Evolutionary conservation across 768 basidiomycete genomes (phyloP).

Genomic region (Kockovaella imperatae): DNA sequence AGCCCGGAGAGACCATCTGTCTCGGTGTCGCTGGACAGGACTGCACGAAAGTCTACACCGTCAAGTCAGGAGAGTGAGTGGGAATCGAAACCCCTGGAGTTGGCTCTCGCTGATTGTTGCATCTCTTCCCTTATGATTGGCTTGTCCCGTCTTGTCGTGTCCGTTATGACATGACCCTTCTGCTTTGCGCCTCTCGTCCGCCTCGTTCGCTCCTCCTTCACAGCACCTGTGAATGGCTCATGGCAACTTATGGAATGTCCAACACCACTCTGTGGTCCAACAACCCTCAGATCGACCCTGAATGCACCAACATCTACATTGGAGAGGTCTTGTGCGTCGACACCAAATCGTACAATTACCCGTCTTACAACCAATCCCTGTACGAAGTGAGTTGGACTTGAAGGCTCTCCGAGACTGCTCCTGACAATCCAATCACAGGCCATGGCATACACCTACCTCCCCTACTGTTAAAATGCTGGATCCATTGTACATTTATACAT

Average conservation of each 20-base stretch:
- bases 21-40: conserved; percentile 58
- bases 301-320: conserved; percentile 58
- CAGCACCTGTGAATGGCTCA: conserved; percentile 54
- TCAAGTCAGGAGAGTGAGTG: conserved; percentile 52
- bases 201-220: background rate
- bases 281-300: conserved; percentile 64
- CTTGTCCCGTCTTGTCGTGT: background rate
- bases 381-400: conserved; percentile 28
- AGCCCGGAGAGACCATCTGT: conserved; percentile 55
- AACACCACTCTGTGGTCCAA: conserved; percentile 54
- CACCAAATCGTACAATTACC: conserved; percentile 48
- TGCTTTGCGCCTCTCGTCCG: background rate
- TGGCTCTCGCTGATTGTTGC: background rate
- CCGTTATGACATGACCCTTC: background rate
- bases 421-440: conserved; percentile 4
- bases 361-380: conserved; percentile 34
- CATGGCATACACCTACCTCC: conserved; percentile 28
- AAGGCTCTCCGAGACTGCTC: no score
- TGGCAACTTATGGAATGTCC: conserved; percentile 49
- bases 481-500: background rate
- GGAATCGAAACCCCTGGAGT: conserved; percentile 5
- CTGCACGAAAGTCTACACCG: conserved; percentile 57
- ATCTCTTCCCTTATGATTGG: background rate
- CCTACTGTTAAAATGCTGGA: conserved; percentile 11
- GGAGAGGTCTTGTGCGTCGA: conserved; percentile 65